phyloP scores from a whole-genome alignment of 2,329 filamentous ascomycete species.

The Cadophora malorum region DNA sequence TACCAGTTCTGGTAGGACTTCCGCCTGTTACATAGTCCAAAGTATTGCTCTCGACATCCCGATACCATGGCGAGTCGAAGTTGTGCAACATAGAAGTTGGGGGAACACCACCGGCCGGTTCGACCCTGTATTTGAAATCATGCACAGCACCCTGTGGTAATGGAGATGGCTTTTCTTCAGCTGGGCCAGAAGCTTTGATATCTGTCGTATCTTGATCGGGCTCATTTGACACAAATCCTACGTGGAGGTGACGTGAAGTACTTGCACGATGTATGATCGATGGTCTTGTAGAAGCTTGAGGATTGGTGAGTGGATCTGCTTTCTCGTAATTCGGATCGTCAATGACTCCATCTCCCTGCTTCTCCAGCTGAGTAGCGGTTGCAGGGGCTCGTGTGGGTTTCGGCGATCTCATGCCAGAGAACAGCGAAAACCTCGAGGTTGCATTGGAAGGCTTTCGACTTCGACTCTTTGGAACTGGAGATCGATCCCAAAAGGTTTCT shows the following conservation, averaged over 20 bases:
- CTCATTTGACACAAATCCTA: slow-evolving; percentile 59
- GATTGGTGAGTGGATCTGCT: neutral
- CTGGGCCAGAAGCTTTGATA: neutral
- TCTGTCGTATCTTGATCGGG: slow-evolving; percentile 26
- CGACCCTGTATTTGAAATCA: slow-evolving; percentile 23
- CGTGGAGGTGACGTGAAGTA: slow-evolving; percentile 50
- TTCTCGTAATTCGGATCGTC: slow-evolving; percentile 13
- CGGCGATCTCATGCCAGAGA: slow-evolving; percentile 29
- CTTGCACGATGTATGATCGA: slow-evolving; percentile 19
- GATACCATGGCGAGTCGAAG: slow-evolving; percentile 48
- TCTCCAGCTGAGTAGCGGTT: neutral
- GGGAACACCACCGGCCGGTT: slow-evolving; percentile 37
- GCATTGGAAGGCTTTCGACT: slow-evolving; percentile 19
- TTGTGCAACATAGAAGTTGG: slow-evolving; percentile 47
- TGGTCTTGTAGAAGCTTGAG: slow-evolving; percentile 19
- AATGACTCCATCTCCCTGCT: slow-evolving; percentile 17
- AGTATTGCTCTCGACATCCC: slow-evolving; percentile 34
- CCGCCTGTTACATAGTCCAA: slow-evolving; percentile 29
- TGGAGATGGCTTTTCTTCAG: neutral
- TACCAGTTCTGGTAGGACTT: neutral
- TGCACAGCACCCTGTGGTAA: neutral
- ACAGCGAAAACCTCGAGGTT: slow-evolving; percentile 31
- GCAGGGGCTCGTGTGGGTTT: neutral
- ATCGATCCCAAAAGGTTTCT: slow-evolving; percentile 94
- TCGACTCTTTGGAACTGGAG: slow-evolving; percentile 56